Base-by-base conservation (phyloP, 2,329 filamentous ascomycete species). In the Trichoderma gracile region DNA sequence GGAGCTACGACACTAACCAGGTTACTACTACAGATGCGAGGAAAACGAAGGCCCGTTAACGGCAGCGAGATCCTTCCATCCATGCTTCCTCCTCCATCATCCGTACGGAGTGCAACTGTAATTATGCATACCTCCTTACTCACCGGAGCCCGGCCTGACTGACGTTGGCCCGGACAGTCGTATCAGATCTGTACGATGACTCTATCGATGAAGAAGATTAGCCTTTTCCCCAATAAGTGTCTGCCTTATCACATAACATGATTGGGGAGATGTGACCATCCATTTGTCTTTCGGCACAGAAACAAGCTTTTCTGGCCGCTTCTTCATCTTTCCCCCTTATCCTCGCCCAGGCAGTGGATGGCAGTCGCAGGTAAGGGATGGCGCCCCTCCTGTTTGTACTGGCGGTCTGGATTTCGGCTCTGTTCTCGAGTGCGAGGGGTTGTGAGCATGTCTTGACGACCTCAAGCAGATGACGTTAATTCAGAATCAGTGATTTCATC, bases 371-470 rank as follows among this genome's bases (percentile, higher is more conserved):
- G 56, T 49, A 59, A 59, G 45, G 27, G 54, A 46, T 46, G 42
- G 25, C 21, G 42, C 33, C 33, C 46, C 46, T 60, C 33, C 45
- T 19, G 21, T 25, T 55, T 14, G 38, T 30, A 23, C 33, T 23
- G 30, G 57, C 57, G 57, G 57, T 60, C 57, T 60, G 57, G 46
- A 42, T 49, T 60, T 60, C 46, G 57, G 57, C 7, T 27, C 25
- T 19, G 9, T 50, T 60, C 21, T 42, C 7, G 33, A 50, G 23
- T 47, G 57, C 46, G 57, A 59, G 27, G 21, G 43, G 40, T 17
- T 17, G 30, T 27, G 42, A 50, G 10, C 46, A n/a, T n/a, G 19
- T 38, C 33, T 50, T 19, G 23, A 40, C 17, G 30, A 27, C 10
- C 12, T 15, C 33, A 14, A 30, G 42, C 45, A 42, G 46, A 33